Conservation (phyloP, 768 basidiomycete species). For the Antrodiella citrinella region DNA sequence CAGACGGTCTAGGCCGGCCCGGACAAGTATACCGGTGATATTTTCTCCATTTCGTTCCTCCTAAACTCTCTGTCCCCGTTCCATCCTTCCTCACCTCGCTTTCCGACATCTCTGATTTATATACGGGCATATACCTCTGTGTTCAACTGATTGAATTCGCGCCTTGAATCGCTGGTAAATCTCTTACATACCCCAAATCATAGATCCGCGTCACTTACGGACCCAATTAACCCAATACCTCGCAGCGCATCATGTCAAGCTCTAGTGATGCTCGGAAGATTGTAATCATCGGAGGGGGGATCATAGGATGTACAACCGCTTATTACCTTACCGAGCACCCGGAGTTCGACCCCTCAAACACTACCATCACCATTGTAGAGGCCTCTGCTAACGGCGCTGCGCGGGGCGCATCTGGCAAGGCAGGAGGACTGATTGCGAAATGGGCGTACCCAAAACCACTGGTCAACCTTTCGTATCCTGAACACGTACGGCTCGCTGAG, state of each 20-base stretch:
- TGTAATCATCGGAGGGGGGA: conserved; percentile 79
- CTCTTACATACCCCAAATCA: too few relatives aligned
- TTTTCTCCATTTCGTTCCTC: too few relatives aligned
- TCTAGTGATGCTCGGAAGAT: conserved; percentile 32
- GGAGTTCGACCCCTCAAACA: conserved; percentile 29
- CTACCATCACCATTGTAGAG: conserved; percentile 57
- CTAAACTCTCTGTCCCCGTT: too few relatives aligned
- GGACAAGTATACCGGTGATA: too few relatives aligned
- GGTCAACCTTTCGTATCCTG: conserved; percentile 60
- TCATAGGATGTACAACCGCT: conserved; percentile 78
- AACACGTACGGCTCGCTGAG: conserved; percentile 67
- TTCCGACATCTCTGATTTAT: too few relatives aligned
- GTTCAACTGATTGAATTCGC: too few relatives aligned
- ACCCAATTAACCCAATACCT: too few relatives aligned
- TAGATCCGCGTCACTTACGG: too few relatives aligned
- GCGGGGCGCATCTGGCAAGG: conserved; percentile 78
- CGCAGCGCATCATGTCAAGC: conserved; percentile 3
- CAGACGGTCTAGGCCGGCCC: too few relatives aligned
- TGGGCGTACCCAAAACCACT: conserved; percentile 77
- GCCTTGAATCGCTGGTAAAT: too few relatives aligned
- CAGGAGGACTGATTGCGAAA: conserved; percentile 77
- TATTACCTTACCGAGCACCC: conserved; percentile 68
- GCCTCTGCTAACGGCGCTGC: conserved; percentile 61
- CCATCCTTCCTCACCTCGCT: too few relatives aligned
- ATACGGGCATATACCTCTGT: too few relatives aligned